Base-by-base conservation (phyloP, 495 filamentous ascomycete species). In the Aspergillus coremiiformis region DNA sequence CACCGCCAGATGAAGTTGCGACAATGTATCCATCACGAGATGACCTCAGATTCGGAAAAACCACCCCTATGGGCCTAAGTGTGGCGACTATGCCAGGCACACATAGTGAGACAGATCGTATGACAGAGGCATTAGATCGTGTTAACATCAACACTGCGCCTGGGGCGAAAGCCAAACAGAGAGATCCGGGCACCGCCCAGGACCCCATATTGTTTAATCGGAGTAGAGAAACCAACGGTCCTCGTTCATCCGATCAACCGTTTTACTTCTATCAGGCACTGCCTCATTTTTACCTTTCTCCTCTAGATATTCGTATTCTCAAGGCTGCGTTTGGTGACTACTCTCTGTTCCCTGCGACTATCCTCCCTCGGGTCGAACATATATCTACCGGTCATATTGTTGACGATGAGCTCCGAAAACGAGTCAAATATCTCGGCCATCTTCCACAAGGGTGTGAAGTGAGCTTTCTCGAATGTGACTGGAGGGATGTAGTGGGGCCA, bases 391-490 rank as follows among this genome's bases (percentile, higher is more conserved):
- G 90, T 19, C 90, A 96, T 59, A 84, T 89, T 17, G 82, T 98
- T 23, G 94, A 97, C 58, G 90, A 96, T 58, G 85, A 88, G 23
- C 71, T 96, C 29, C 82, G 93, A 33, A 89, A 86, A 66, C 80
- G 89, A 46, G 81, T 88, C 27, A 96, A 93, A 65, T 98, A 97
- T 59, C 78, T 98, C 1, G 83, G 84, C 6, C 93, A 98, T 65
- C 78, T 98, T 12, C 93, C 93, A 0, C 81, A 90, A 48, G 93
- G 93, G 2, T 96, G 92, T 66, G 88, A 96, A 54, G 89, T 97
- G 35, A 87, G 78, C 56, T 97, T 97, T 60, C 71, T 98, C 0
- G 93, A 97, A 67, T 98, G 93, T 59, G 90, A 98, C 64, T 98
- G 93, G 93, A 89, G 89, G 1, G 93, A 95, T 56, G 81, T 90